These are phyloP conservation scores for Starmera pachycereana DNA, from an alignment of 805 yeast species.

Conservation along the genomic window DNA sequence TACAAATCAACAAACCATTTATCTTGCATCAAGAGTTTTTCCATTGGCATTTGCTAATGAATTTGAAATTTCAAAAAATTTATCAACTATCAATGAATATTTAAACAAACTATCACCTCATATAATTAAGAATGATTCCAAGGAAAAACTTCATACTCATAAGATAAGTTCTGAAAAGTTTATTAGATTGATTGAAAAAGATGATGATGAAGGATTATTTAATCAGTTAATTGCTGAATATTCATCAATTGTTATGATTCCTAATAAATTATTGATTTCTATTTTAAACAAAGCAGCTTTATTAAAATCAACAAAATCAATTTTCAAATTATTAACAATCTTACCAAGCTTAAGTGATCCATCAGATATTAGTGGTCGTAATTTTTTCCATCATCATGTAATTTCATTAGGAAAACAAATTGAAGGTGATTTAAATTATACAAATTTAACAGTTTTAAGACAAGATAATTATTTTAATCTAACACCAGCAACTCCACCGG, in stretches of 20 bases:
- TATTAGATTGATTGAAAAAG: slow-evolving; percentile 23
- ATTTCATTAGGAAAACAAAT: slow-evolving; percentile 66
- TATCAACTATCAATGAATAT: slow-evolving; percentile 41
- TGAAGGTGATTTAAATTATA: slow-evolving; percentile 10
- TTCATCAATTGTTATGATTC: slow-evolving; percentile 38
- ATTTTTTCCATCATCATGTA: slow-evolving; percentile 76
- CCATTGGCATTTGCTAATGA: slow-evolving; percentile 76
- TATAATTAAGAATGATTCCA: slow-evolving; percentile 8
- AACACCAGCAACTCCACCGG: slow-evolving; percentile 45
- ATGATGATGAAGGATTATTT: slow-evolving; percentile 35
- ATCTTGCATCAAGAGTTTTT: slow-evolving; percentile 54
- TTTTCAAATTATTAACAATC: slow-evolving; percentile 41
- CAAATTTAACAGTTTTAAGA: slow-evolving; percentile 3
- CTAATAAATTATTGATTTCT: slow-evolving; percentile 46
- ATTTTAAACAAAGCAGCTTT: slow-evolving; percentile 58
- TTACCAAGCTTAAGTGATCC: slow-evolving; percentile 49
- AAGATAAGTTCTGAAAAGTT: slow-evolving; percentile 14
- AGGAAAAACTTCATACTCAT: slow-evolving; percentile 2
- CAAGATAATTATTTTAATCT: slow-evolving; percentile 7
- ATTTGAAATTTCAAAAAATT: slow-evolving; percentile 38
- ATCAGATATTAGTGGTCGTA: slow-evolving; percentile 70
- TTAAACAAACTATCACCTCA: slow-evolving; percentile 43
- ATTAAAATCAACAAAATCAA: slow-evolving; percentile 42
- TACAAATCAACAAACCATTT: slow-evolving; percentile 43
- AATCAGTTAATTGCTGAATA: slow-evolving; percentile 31